phyloP scores from a whole-genome alignment of 2,329 filamentous ascomycete species.

The Akanthomyces uredinophilus region DNA sequence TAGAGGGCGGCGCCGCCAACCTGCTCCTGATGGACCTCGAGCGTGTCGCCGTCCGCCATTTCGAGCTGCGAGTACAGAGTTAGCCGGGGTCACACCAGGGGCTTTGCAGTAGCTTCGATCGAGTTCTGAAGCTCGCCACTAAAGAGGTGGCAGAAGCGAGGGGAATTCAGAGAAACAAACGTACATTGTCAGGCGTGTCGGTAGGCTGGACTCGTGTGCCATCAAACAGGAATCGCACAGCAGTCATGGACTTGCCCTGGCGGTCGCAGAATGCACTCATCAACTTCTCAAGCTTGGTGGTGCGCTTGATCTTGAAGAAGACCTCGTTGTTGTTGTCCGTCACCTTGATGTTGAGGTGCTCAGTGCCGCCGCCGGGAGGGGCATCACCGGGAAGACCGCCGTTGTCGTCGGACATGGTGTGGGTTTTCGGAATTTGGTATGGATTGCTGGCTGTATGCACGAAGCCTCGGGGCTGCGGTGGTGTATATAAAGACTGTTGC shows the following conservation, averaged over 20 bases:
- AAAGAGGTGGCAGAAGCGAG: background rate
- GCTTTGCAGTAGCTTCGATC: background rate
- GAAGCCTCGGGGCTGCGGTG: background rate
- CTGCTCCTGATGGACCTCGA: conserved; percentile 98
- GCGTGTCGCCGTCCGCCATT: conserved; percentile 91
- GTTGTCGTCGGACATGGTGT: conserved; percentile 48
- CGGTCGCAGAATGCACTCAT: conserved; percentile 98
- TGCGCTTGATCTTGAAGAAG: conserved; percentile 99
- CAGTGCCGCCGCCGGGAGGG: conserved; percentile 47
- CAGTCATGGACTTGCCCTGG: conserved; percentile 79
- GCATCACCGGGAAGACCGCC: conserved; percentile 41
- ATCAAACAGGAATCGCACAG: conserved; percentile 92
- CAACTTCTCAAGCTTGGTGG: conserved; percentile 91
- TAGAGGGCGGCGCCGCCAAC: conserved; percentile 57
- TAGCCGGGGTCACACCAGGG: conserved; percentile 14
- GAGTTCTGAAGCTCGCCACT: background rate
- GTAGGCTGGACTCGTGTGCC: conserved; percentile 84
- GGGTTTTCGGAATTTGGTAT: background rate
- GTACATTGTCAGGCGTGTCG: conserved; percentile 87
- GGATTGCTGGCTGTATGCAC: background rate
- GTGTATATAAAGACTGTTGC: background rate
- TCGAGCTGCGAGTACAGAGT: conserved; percentile 61
- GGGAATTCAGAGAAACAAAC: conserved; percentile 32
- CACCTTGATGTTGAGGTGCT: conserved; percentile 98
- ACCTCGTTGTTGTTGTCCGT: conserved; percentile 99